Conservation (phyloP, 2,329 filamentous ascomycete genomes). For the Hansfordia pulvinata region DNA sequence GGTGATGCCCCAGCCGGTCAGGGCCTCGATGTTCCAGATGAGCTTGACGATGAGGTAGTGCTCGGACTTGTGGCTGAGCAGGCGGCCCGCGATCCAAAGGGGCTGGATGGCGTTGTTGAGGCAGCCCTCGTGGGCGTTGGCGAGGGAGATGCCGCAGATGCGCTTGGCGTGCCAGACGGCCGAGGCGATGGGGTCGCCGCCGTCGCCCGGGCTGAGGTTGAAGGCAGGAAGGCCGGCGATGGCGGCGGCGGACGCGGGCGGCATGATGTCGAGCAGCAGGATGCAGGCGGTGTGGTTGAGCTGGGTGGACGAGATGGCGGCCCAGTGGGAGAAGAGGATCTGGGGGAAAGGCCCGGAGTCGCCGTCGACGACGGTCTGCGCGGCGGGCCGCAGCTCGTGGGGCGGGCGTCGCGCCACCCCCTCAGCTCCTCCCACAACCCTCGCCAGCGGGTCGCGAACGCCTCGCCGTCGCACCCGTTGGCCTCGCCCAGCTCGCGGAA, state of each 20-base stretch:
- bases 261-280: slow-evolving; percentile 30
- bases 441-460: slow-evolving; percentile 29
- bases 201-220: slow-evolving; percentile 4
- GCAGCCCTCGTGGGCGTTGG: slow-evolving; percentile 40
- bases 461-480: slow-evolving; percentile 25
- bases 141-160: slow-evolving; percentile 40
- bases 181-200: slow-evolving; percentile 18
- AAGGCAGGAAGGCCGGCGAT: too few species aligned
- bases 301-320: slow-evolving; percentile 42
- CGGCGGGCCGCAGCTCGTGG: slow-evolving; percentile 29
- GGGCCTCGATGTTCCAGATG: slow-evolving; percentile 33
- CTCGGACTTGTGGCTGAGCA: slow-evolving; percentile 35
- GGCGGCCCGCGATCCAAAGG: slow-evolving; percentile 38
- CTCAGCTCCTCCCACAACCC: slow-evolving; percentile 35
- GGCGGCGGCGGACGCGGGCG: too few species aligned
- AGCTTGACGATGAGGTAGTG: slow-evolving; percentile 24
- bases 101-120: slow-evolving; percentile 45
- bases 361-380: slow-evolving; percentile 28
- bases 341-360: slow-evolving; percentile 31
- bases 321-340: slow-evolving; percentile 37
- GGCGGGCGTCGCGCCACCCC: slow-evolving; percentile 30
- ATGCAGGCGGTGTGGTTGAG: slow-evolving; percentile 42
- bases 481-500: slow-evolving; percentile 30
- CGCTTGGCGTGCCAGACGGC: slow-evolving; percentile 39
- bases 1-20: slow-evolving; percentile 37